phyloP scores from a whole-genome alignment of 2,329 filamentous ascomycete species.

The Byssothecium circinans region DNA sequence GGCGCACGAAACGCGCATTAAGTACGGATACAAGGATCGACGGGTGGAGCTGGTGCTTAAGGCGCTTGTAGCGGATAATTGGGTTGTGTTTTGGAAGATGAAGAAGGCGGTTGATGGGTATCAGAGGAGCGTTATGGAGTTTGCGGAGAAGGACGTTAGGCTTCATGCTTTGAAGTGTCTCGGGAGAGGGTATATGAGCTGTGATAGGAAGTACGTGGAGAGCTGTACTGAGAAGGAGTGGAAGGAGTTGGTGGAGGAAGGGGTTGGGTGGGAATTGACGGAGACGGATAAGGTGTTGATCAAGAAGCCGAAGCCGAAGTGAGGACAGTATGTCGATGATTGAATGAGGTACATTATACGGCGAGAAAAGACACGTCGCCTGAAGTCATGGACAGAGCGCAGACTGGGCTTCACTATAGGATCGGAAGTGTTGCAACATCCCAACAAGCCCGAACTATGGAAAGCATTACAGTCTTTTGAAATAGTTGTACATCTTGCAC shows the following conservation, averaged over 20 bases:
- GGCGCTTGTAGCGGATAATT: conserved; percentile 79
- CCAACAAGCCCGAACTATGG: neutral
- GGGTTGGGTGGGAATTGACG: conserved; percentile 83
- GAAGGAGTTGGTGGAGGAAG: conserved; percentile 69
- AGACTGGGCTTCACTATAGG: neutral
- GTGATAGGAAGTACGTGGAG: conserved; percentile 71
- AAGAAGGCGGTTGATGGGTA: conserved; percentile 77
- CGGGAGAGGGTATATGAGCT: conserved; percentile 75
- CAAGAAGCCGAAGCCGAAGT: conserved; percentile 58
- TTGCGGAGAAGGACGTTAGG: conserved; percentile 73
- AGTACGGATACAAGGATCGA: conserved; percentile 65
- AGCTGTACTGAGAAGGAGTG: conserved; percentile 69
- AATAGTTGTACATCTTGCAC: too few relatives aligned
- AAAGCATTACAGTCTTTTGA: too few relatives aligned
- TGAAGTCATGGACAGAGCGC: too few relatives aligned
- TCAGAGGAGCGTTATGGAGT: conserved; percentile 76
- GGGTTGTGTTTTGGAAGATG: conserved; percentile 73
- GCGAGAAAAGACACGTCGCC: too few relatives aligned
- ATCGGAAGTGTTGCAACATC: neutral
- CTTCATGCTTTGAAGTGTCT: conserved; percentile 83
- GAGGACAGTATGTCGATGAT: too few relatives aligned
- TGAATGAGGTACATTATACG: too few relatives aligned
- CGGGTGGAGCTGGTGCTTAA: conserved; percentile 69
- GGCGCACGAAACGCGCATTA: conserved; percentile 68
- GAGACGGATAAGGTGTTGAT: conserved; percentile 73